Base-by-base conservation (phyloP, 2,329 filamentous ascomycete genomes). In the Metarhizium guizhouense region DNA sequence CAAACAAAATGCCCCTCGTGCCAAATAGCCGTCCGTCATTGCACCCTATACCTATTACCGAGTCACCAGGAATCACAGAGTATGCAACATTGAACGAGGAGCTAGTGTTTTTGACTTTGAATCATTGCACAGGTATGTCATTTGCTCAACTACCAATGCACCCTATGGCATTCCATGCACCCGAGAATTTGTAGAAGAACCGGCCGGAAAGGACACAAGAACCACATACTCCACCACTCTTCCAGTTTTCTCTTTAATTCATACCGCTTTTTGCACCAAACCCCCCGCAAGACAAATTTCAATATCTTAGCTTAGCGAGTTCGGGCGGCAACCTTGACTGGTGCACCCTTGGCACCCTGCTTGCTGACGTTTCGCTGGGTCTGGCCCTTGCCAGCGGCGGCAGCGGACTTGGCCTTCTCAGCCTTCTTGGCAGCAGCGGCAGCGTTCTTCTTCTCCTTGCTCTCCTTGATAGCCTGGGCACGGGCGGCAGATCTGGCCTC, bases 371-470 rank as follows among this genome's bases (percentile, higher is more conserved):
- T 89, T 76, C 88, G 86, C 70, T 78, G 75, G 65, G 83, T 81
- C 80, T 91, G 84, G 72, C 90, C 92, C 80, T 89, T 87, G 73
- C 86, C 78, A 65, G 86, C 83, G 60, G 66, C 69, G 66, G 87
- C 83, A 64, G 92, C 92, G 71, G 68, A 81, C 89, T 97, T 97
- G 70, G 94, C 94, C 90, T 99, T 99, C 80, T 97, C 92, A 59
- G 90, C 88, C 89, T 97, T 99, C 90, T 97, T 99, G 76, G 85
- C 86, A 74, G 85, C 88, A 77, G 90, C 86, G 61, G 85, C 83
- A 62, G 85, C 91, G 65, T 86, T 80, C 84, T 95, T 95, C 91
- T 97, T 96, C 77, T 95, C 92, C 88, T 99, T 99, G 81, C 86
- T 89, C 75, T 95, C 91, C 84, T 93, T 93, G 81, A 97, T 92